These are phyloP conservation scores for Trypethelium eluteriae DNA, from an alignment of 495 filamentous ascomycete species.

Conservation along the genomic window DNA sequence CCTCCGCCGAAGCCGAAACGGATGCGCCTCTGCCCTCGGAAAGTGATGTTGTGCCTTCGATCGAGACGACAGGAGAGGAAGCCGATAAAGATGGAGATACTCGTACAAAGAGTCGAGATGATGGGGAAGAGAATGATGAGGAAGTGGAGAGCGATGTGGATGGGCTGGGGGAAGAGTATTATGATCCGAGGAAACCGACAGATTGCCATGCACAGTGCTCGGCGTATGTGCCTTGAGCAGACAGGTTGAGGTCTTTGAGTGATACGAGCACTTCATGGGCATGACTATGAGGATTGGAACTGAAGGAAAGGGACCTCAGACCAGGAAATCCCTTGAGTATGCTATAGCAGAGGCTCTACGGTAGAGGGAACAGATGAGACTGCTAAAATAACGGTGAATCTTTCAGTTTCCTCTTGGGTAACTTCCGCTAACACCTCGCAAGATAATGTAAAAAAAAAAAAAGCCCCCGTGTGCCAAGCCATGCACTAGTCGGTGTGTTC, in stretches of 20 bases:
- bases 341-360: background rate
- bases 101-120: conserved; percentile 16
- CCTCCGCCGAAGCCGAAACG: conserved; percentile 17
- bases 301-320: no score
- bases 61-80: conserved; percentile 12
- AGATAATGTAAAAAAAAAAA: background rate
- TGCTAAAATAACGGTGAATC: background rate
- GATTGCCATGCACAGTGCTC: conserved; percentile 32
- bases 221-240: background rate
- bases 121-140: conserved; percentile 21
- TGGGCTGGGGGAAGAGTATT: conserved; percentile 37
- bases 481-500: background rate
- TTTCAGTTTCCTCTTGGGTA: no score
- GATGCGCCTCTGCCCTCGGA: conserved; percentile 20
- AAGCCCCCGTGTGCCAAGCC: background rate
- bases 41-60: conserved; percentile 9
- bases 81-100: conserved; percentile 30
- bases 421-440: background rate
- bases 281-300: no score
- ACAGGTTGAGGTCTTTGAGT: background rate
- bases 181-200: conserved; percentile 48
- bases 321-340: background rate
- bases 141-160: conserved; percentile 40
- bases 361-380: background rate
- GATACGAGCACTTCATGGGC: background rate